Conservation (phyloP, 202 grass and related monocot genomes). For the Schoenoplectus triqueter region DNA sequence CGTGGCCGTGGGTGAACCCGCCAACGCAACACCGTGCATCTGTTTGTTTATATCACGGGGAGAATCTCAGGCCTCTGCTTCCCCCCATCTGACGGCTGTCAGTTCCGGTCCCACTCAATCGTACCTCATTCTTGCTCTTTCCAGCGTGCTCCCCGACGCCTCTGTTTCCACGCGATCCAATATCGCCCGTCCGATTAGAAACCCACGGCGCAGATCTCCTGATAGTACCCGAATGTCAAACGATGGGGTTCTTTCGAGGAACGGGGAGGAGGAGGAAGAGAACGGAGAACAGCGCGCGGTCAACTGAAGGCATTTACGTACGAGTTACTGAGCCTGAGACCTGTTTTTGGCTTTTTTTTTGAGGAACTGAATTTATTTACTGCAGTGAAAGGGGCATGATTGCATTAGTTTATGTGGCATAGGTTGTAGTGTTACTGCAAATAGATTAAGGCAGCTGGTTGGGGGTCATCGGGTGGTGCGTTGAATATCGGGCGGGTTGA, state of each 20-base stretch:
- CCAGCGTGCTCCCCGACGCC: not conserved
- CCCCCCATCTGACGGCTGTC: conserved; percentile 3
- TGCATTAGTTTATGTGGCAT: not conserved
- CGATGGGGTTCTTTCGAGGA: not conserved
- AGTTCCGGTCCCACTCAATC: not conserved
- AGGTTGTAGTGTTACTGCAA: conserved; percentile 4
- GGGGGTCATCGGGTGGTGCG: not conserved
- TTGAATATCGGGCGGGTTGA: conserved; percentile 14
- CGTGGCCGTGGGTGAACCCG: not conserved
- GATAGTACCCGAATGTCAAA: conserved; percentile 31
- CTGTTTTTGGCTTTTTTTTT: not conserved
- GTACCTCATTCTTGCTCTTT: conserved; percentile 2
- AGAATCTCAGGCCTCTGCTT: conserved; percentile 37
- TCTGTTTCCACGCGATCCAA: not conserved
- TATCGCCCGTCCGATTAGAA: not conserved
- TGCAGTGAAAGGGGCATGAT: not conserved
- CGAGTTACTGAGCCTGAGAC: not conserved
- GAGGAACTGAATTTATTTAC: not conserved
- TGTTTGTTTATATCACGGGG: conserved; percentile 41
- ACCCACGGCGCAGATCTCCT: not conserved
- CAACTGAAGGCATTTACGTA: conserved; percentile 13
- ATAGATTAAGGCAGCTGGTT: not conserved
- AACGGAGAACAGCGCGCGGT: not conserved
- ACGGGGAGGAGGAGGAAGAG: no score
- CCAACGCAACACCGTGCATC: not conserved